Conservation (phyloP, 495 filamentous ascomycete species). For the Hypoxylon subgilvum region DNA sequence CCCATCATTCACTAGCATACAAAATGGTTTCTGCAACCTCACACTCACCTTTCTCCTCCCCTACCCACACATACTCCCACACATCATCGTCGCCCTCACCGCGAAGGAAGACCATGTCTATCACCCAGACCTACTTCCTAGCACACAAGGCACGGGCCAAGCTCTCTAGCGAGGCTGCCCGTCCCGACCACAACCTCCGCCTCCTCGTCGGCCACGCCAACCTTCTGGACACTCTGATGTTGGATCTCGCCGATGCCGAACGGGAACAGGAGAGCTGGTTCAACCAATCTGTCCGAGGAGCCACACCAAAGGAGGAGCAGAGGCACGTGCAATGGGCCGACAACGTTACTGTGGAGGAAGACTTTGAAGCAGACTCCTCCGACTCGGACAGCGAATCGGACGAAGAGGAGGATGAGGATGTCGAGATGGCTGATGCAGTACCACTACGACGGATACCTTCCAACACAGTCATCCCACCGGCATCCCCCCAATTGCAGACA, state of each 20-base stretch:
- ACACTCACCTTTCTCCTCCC: constrained; percentile 36
- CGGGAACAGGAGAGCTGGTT: constrained; percentile 97
- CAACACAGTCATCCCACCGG: constrained; percentile 33
- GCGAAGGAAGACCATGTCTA: constrained; percentile 78
- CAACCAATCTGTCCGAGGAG: constrained; percentile 88
- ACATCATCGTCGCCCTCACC: constrained; percentile 38
- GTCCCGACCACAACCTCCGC: constrained; percentile 90
- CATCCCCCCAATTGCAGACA: constrained; percentile 41
- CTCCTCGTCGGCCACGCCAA: constrained; percentile 96
- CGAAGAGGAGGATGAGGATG: constrained; percentile 49
- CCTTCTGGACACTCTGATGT: constrained; percentile 93
- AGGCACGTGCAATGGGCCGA: constrained; percentile 90
- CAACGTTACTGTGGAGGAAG: constrained; percentile 72
- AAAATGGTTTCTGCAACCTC: constrained; percentile 43
- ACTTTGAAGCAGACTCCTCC: constrained; percentile 72
- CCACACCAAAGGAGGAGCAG: constrained; percentile 61
- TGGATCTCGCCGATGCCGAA: constrained; percentile 93
- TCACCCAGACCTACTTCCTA: constrained; percentile 97
- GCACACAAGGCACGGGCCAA: constrained; percentile 94
- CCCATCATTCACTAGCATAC: constrained; percentile 25
- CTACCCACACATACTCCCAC: constrained; percentile 31
- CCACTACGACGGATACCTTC: constrained; percentile 55
- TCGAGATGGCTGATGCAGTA: constrained; percentile 60
- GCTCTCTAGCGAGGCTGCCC: constrained; percentile 88
- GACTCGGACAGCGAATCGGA: constrained; percentile 61